Conservation (phyloP, 2,329 filamentous ascomycete species). For the Claviceps maximensis region DNA sequence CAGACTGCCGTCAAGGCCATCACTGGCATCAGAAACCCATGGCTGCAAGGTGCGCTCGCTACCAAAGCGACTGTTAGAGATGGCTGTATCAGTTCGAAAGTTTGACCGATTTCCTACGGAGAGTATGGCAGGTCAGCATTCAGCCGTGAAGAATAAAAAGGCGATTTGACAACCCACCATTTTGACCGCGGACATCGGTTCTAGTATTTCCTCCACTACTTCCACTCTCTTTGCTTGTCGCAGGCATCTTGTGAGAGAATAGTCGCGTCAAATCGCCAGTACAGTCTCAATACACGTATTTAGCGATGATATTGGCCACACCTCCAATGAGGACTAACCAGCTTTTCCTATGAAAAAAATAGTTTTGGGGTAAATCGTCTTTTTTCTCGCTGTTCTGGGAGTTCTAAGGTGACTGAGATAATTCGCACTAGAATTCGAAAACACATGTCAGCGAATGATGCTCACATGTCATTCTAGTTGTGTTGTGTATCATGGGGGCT, state of each 20-base stretch:
- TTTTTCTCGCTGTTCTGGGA: background rate
- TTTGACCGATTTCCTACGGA: slow-evolving; percentile 50
- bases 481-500: background rate
- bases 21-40: slow-evolving; percentile 58
- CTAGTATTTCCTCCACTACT: slow-evolving; percentile 18
- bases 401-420: background rate
- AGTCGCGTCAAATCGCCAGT: slow-evolving; percentile 11
- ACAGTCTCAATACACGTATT: slow-evolving; percentile 9
- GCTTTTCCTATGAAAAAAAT: slow-evolving; percentile 4
- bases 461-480: background rate
- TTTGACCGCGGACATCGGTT: slow-evolving; percentile 19
- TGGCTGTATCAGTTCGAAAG: slow-evolving; percentile 81
- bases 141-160: background rate
- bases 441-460: background rate
- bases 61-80: slow-evolving; percentile 58
- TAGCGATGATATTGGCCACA: background rate
- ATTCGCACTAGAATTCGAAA: background rate
- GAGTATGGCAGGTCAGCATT: background rate
- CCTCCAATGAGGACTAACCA: slow-evolving; percentile 3
- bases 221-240: slow-evolving; percentile 26
- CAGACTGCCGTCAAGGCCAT: slow-evolving; percentile 56
- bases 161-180: slow-evolving; percentile 18
- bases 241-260: slow-evolving; percentile 21
- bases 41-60: slow-evolving; percentile 66
- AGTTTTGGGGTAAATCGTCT: slow-evolving; percentile 5